Conservation (phyloP, 495 filamentous ascomycete genomes). For the Trichoderma reesei region DNA sequence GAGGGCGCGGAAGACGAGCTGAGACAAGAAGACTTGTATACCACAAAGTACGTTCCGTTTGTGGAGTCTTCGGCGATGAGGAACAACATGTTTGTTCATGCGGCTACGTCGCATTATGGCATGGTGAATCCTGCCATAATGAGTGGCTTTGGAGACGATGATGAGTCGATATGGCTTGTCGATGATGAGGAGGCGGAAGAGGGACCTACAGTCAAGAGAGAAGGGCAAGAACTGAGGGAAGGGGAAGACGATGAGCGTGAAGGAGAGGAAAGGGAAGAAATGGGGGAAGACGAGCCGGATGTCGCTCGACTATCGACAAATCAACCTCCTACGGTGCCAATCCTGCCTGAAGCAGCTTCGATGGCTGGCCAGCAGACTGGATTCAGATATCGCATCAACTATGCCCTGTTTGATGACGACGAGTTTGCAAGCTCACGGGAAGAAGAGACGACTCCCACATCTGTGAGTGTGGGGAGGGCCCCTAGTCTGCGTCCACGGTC, state of each 20-base stretch:
- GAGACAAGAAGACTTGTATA: no score
- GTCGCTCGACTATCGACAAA: background rate
- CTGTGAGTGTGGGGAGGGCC: background rate
- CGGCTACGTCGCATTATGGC: background rate
- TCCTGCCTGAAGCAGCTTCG: background rate
- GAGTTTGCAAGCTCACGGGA: background rate
- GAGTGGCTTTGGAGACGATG: slow-evolving; percentile 1
- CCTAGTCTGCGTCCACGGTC: background rate
- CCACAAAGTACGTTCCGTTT: background rate
- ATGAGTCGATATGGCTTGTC: background rate
- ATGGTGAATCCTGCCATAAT: background rate
- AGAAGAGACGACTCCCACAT: background rate
- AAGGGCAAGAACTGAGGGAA: background rate
- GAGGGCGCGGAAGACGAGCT: background rate
- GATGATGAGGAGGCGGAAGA: background rate
- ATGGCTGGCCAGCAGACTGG: background rate
- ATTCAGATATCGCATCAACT: slow-evolving; percentile 5
- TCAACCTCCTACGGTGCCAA: background rate
- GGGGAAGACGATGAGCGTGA: background rate
- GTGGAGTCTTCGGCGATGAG: background rate
- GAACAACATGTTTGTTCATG: background rate
- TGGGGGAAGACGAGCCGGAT: background rate
- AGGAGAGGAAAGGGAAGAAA: background rate
- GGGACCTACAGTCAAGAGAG: background rate
- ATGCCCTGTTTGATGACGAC: background rate